These are phyloP conservation scores for Penicilliopsis zonata DNA, from an alignment of 495 filamentous ascomycete species.

Conservation along the genomic window DNA sequence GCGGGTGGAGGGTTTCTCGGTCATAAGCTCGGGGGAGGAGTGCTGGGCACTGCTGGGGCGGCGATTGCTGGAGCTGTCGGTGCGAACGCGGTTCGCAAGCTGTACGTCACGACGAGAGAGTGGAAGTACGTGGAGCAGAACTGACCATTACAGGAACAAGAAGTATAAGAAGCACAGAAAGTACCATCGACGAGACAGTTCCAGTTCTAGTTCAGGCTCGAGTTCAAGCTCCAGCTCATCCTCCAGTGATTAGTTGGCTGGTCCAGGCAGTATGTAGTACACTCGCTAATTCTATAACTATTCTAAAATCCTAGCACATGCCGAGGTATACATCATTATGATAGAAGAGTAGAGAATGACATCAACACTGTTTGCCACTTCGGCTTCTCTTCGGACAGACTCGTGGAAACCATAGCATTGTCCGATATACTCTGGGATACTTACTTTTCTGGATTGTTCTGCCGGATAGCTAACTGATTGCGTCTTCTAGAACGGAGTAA, in stretches of 20 bases:
- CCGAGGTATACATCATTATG: too few species aligned
- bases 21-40: slow-evolving; percentile 30
- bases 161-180: slow-evolving; percentile 19
- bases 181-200: slow-evolving; percentile 11
- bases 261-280: too few species aligned
- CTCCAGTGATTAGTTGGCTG: slow-evolving; percentile 9
- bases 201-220: slow-evolving; percentile 19
- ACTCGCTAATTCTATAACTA: too few species aligned
- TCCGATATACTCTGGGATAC: too few species aligned
- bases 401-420: too few species aligned
- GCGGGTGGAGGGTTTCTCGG: slow-evolving; percentile 30
- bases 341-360: too few species aligned
- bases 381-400: too few species aligned
- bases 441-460: too few species aligned
- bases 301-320: too few species aligned
- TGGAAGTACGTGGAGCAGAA: background rate
- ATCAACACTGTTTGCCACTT: too few species aligned
- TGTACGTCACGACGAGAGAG: slow-evolving; percentile 16
- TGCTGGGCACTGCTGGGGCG: slow-evolving; percentile 28
- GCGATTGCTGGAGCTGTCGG: slow-evolving; percentile 33
- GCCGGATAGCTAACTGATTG: too few species aligned
- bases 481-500: too few species aligned
- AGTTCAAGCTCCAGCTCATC: slow-evolving; percentile 15
- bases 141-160: slow-evolving; percentile 13
- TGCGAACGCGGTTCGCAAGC: slow-evolving; percentile 23